Conservation (phyloP, 176 grass and related monocot genomes). For the Hordeum marinum region DNA sequence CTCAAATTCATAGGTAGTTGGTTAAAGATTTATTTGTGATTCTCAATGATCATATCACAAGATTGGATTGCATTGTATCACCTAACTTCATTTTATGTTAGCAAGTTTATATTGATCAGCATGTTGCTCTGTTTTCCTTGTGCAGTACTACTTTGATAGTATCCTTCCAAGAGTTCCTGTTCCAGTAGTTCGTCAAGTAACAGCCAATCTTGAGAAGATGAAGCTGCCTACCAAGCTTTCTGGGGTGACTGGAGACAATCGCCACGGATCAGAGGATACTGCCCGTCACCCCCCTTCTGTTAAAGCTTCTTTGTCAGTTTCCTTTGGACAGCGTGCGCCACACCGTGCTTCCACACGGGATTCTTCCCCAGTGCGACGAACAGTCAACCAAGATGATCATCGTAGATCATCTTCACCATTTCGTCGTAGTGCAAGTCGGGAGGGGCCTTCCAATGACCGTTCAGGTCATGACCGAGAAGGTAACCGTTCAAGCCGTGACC, state of each 20-base stretch:
- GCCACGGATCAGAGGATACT: constrained; percentile 77
- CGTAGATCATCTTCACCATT: constrained; percentile 30
- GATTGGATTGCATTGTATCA: background rate
- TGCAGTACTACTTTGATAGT: constrained; percentile 96
- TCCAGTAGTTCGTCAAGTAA: constrained; percentile 71
- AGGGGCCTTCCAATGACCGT: constrained; percentile 5
- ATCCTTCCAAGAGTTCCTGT: constrained; percentile 85
- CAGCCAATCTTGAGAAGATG: constrained; percentile 76
- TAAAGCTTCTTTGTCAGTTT: constrained; percentile 90
- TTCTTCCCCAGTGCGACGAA: constrained; percentile 72
- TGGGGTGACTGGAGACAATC: constrained; percentile 78
- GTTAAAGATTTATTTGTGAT: background rate
- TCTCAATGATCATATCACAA: background rate
- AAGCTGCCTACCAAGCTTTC: constrained; percentile 78
- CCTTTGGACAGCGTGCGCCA: constrained; percentile 90
- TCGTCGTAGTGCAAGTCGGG: constrained; percentile 12
- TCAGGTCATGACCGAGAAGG: background rate
- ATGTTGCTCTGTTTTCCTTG: background rate
- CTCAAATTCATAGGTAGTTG: background rate
- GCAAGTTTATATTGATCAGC: background rate
- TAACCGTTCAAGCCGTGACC: background rate
- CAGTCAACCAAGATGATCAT: constrained; percentile 24
- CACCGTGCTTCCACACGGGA: constrained; percentile 86
- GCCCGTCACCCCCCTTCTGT: constrained; percentile 84
- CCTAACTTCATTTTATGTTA: constrained; percentile 7